Evolutionary conservation across 768 basidiomycete genomes (phyloP).

Genomic region (Mycena alexandri): DNA sequence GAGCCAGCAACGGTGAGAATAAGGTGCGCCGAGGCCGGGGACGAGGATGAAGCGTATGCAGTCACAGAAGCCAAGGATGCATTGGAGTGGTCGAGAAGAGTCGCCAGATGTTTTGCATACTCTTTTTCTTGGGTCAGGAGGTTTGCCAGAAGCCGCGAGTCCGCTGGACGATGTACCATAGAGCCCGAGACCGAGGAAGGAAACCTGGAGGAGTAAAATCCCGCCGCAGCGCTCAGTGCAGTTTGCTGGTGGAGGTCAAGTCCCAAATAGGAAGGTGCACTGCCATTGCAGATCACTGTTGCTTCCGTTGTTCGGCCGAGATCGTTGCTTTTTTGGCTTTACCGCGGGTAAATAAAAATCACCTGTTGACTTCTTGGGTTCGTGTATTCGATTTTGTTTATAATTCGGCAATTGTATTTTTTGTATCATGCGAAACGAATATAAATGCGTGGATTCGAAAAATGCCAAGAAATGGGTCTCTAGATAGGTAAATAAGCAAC

Average conservation of each 20-base stretch:
- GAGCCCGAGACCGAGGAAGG: not conserved
- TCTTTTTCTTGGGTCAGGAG: slow-evolving; percentile 80
- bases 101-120: slow-evolving; percentile 70
- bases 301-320: too few relatives aligned
- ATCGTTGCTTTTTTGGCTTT: too few relatives aligned
- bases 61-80: slow-evolving; percentile 74
- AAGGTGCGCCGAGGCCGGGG: slow-evolving; percentile 65
- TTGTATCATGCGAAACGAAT: too few relatives aligned
- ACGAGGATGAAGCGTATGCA: slow-evolving; percentile 79
- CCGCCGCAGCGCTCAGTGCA: not conserved
- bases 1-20: slow-evolving; percentile 70
- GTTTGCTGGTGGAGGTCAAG: slow-evolving; percentile 1
- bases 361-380: too few relatives aligned
- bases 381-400: too few relatives aligned
- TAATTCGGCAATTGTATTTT: too few relatives aligned
- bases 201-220: not conserved
- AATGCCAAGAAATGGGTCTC: too few relatives aligned
- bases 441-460: too few relatives aligned
- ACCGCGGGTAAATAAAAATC: too few relatives aligned
- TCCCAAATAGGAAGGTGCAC: slow-evolving; percentile 18
- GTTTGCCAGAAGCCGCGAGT: slow-evolving; percentile 78
- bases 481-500: too few relatives aligned
- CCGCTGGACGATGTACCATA: slow-evolving; percentile 82
- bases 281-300: too few relatives aligned
- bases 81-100: slow-evolving; percentile 70